Base-by-base conservation (phyloP, 1,284 basidiomycete species). In the Ganoderma lucidum region DNA sequence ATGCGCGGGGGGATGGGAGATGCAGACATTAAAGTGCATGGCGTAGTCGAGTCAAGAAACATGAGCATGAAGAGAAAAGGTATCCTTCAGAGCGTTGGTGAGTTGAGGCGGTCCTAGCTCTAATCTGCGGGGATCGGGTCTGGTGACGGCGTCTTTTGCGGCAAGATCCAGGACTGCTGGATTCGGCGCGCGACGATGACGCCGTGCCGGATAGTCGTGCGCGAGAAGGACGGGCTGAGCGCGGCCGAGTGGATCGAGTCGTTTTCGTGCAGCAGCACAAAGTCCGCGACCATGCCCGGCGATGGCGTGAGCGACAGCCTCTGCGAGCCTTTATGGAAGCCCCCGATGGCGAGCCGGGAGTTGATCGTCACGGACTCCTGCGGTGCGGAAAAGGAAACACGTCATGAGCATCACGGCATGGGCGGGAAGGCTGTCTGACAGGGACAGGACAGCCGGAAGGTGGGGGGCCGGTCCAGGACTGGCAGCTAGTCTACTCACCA, bases 211-310 rank as follows among this genome's bases (percentile, higher is more conserved):
- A 89, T 88, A 41, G 82, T 83, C n/a, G 80, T 84, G 58, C 83
- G 79, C 61, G 78, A 76, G 65, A 79, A 87, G 64, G 80, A 78
- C 35, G 88, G 89, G 70, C 83, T 83, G 39, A 89, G 81, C 8
- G 84, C 84, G 8, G 83, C 85, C 63, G 82, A 81, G 71, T 84
- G 84, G 60, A 87, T 75, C n/a, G 80, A 78, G 45, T 76, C 73
- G 70, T 83, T 83, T 39, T 82, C 83, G 73, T 88, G 88, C 65
- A 91, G 80, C 64, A 91, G 80, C n/a, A 90, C 85, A 67, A 90
- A 88, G 78, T 91, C 86, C 8, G 89, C 87, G 19, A 78, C 79
- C 71, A 84, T 83, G 37, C 84, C 85, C 39, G 78, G 67, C 35
- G 71, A 69, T 41, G 85, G 82, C 62, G 70, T 73, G 56, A 82